phyloP scores from a whole-genome alignment of 139 green algal genomes.

The Astrephomene gubernaculifera region DNA sequence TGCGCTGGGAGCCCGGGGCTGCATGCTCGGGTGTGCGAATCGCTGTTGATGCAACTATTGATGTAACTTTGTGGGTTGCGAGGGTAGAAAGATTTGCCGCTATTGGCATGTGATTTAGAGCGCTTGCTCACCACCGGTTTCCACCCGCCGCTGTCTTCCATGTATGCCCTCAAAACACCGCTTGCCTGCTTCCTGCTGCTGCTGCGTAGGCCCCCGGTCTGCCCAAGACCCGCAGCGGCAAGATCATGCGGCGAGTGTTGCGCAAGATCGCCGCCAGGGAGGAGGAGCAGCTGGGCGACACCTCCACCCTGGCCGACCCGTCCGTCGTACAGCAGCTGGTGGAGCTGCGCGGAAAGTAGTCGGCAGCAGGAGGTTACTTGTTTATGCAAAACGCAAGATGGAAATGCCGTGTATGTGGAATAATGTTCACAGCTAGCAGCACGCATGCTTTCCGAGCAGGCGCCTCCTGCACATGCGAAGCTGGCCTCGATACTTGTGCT shows the following conservation, averaged over 20 bases:
- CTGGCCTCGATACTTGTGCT: too few species aligned
- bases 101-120: neutral
- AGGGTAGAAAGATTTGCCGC: neutral
- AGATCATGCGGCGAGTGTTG: slow-evolving; percentile 93
- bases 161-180: neutral
- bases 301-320: slow-evolving; percentile 86
- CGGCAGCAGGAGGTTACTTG: too few species aligned
- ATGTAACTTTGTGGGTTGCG: neutral
- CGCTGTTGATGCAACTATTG: neutral
- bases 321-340: slow-evolving; percentile 86
- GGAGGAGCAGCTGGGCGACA: slow-evolving; percentile 81
- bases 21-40: neutral
- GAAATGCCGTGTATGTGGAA: too few species aligned
- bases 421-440: too few species aligned
- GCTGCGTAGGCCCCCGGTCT: slow-evolving; percentile 70
- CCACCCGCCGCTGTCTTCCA: neutral
- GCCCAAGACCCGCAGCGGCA: slow-evolving; percentile 91
- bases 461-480: too few species aligned
- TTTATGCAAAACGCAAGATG: too few species aligned
- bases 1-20: neutral
- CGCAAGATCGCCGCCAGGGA: slow-evolving; percentile 83
- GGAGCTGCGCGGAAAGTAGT: slow-evolving; percentile 57
- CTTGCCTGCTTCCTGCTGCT: neutral
- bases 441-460: too few species aligned
- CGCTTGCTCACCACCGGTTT: neutral